Conservation (phyloP, 345 rosid genomes). For the Citrus reticulata region DNA sequence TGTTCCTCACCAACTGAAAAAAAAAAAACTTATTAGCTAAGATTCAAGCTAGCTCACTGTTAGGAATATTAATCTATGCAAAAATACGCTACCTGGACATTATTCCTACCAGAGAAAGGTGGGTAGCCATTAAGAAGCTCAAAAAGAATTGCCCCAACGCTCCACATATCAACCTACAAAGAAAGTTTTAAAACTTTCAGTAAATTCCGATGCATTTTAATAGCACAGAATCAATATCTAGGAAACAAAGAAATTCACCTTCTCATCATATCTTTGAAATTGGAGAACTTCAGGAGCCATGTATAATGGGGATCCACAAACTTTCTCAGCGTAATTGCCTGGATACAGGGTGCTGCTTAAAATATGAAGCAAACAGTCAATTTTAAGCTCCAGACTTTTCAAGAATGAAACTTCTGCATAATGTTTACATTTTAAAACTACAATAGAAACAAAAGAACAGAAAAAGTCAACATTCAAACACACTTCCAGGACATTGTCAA, state of each 20-base stretch:
- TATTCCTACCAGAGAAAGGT: conserved; percentile 53
- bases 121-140: conserved; percentile 70
- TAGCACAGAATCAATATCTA: background rate
- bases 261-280: conserved; percentile 61
- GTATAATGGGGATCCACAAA: conserved; percentile 66
- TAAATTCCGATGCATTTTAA: background rate
- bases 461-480: background rate
- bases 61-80: background rate
- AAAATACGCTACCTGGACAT: conserved; percentile 51
- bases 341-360: conserved; percentile 38
- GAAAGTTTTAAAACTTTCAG: background rate
- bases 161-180: conserved; percentile 71
- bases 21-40: conserved; percentile 1
- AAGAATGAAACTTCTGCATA: background rate
- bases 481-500: background rate
- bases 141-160: conserved; percentile 65
- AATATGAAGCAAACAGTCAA: background rate
- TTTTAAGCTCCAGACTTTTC: background rate
- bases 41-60: background rate
- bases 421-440: background rate
- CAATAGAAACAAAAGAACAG: background rate
- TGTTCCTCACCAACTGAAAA: conserved; percentile 24
- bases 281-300: conserved; percentile 83
- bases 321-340: conserved; percentile 45
- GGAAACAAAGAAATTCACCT: conserved; percentile 27